phyloP scores from a whole-genome alignment of 2,329 filamentous ascomycete genomes.

The Cercospora canescens region DNA sequence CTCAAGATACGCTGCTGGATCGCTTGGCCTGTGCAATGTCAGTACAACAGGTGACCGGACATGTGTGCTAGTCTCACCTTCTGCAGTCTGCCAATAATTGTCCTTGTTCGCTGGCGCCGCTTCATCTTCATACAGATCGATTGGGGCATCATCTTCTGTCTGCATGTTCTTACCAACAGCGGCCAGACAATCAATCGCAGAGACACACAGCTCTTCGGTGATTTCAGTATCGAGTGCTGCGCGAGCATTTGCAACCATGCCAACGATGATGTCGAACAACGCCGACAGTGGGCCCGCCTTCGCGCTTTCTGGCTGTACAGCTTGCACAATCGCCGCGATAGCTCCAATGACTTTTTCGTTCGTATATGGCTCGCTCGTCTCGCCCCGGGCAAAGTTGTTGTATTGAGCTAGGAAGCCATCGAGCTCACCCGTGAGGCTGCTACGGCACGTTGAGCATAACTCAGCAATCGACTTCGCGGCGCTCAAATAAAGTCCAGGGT shows the following conservation, averaged over 20 bases:
- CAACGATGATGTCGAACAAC: conserved; percentile 62
- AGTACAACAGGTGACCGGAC: not conserved
- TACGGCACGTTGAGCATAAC: conserved; percentile 74
- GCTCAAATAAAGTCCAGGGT: conserved; percentile 58
- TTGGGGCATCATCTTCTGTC: conserved; percentile 63
- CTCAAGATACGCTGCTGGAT: conserved; percentile 54
- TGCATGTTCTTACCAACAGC: conserved; percentile 73
- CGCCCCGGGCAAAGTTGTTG: conserved; percentile 58
- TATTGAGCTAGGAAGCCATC: conserved; percentile 72
- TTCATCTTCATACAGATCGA: conserved; percentile 64
- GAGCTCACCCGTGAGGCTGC: conserved; percentile 66
- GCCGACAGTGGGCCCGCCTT: conserved; percentile 57
- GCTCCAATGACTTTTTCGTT: conserved; percentile 74
- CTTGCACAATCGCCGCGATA: conserved; percentile 74
- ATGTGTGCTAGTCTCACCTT: conserved; percentile 37
- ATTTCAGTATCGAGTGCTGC: conserved; percentile 41
- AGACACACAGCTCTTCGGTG: conserved; percentile 48
- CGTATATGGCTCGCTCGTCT: conserved; percentile 65
- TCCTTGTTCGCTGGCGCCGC: conserved; percentile 28
- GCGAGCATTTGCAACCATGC: conserved; percentile 55
- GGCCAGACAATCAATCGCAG: conserved; percentile 65
- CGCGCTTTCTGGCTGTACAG: conserved; percentile 59
- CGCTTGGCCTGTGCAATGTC: conserved; percentile 28
- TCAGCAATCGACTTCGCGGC: conserved; percentile 74
- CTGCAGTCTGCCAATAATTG: conserved; percentile 51